Base-by-base conservation (phyloP, 805 yeast species). In the Sporopachydermia quercuum region DNA sequence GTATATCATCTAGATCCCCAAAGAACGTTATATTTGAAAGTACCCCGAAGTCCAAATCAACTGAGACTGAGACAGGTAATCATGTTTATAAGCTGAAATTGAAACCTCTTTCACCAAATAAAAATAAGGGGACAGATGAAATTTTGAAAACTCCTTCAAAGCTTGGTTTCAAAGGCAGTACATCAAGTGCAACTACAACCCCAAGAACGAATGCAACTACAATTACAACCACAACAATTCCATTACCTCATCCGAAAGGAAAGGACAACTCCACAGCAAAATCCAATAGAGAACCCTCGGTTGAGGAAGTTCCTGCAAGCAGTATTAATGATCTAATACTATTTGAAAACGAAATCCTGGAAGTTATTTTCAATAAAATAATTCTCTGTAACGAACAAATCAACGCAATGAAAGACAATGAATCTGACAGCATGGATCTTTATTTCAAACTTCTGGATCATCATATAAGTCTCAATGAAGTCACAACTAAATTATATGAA, bases 1-100 rank as follows among this genome's bases (percentile, higher is more conserved):
- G n/a, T 23, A n/a, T n/a, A 23, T 23, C 30, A 8, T 23, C 30
- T 23, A n/a, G 30, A 8, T 8, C 30, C 30, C n/a, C 30, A 23
- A n/a, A 23, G n/a, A 23, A 23, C n/a, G 30, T 23, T n/a, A n/a
- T 23, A n/a, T 23, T 23, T 23, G 30, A 23, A 23, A 23, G 30
- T n/a, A 23, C 30, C n/a, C 30, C 30, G n/a, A n/a, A 23, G n/a
- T 8, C 13, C 13, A 23, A 23, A 23, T n/a, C n/a, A 23, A 23
- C 8, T n/a, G n/a, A 23, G 8, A 8, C 30, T 23, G 30, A 23
- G 30, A 23, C 30, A n/a, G 13, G 30, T 8, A 23, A 23, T 23
- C 30, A n/a, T 23, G n/a, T n/a, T n/a, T n/a, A n/a, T n/a, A n/a
- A n/a, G n/a, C n/a, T n/a, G n/a, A n/a, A n/a, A n/a, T n/a, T n/a